phyloP scores from a whole-genome alignment of 139 green algal species.

The Picochlorum costavermella region DNA sequence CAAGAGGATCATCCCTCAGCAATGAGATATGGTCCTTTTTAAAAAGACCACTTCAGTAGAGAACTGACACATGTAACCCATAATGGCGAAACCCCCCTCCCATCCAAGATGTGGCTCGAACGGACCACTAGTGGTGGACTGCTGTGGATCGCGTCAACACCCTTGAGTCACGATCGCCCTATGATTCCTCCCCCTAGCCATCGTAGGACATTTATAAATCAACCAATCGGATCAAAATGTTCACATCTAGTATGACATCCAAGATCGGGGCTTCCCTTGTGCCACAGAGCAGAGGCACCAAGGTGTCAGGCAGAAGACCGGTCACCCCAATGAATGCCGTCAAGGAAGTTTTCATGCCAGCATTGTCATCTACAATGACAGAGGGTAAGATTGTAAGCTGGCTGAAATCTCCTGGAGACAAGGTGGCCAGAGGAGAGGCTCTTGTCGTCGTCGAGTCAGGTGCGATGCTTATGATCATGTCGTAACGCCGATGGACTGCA shows the following conservation, averaged over 20 bases:
- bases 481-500: neutral
- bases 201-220: too few species aligned
- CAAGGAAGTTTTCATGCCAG: slow-evolving; percentile 97
- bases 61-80: too few species aligned
- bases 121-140: too few species aligned
- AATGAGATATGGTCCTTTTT: too few species aligned
- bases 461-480: neutral
- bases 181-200: too few species aligned
- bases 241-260: neutral
- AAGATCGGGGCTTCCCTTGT: neutral
- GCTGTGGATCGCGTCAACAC: too few species aligned
- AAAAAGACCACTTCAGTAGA: too few species aligned
- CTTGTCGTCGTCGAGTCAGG: slow-evolving; percentile 73
- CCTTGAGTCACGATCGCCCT: too few species aligned
- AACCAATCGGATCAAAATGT: too few species aligned
- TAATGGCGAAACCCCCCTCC: too few species aligned
- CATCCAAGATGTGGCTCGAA: too few species aligned
- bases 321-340: slow-evolving; percentile 33
- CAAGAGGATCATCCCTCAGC: too few species aligned
- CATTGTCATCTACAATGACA: slow-evolving; percentile 83
- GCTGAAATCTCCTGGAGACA: slow-evolving; percentile 89
- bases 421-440: slow-evolving; percentile 79
- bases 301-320: neutral
- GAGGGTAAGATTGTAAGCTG: slow-evolving; percentile 92
- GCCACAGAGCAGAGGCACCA: neutral